Percentiles rank a stretch among this genome's conserved stretches.
Evolutionary conservation across 805 yeast genomes (phyloP).

Genomic region (Monosporozyma unispora): DNA sequence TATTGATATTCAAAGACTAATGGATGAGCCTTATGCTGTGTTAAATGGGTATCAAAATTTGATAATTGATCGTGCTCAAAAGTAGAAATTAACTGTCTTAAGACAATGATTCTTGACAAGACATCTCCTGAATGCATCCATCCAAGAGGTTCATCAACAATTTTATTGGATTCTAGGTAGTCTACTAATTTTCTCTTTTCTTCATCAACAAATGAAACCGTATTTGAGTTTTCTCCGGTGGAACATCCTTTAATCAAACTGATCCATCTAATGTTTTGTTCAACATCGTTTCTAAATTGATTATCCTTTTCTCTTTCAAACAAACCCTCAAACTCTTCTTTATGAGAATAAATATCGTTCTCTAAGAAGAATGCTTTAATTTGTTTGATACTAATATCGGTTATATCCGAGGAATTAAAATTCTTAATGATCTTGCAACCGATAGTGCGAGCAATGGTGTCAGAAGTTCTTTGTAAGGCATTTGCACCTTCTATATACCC

Average conservation of each 20-base stretch:
- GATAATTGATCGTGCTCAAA: not conserved
- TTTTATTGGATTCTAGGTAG: constrained; percentile 2
- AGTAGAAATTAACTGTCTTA: constrained; percentile 1
- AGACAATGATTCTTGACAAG: constrained; percentile 15
- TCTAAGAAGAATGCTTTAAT: constrained; percentile 8
- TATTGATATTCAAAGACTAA: constrained; percentile 3
- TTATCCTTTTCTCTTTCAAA: constrained; percentile 65
- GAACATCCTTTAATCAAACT: constrained; percentile 11
- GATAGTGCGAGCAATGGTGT: not conserved
- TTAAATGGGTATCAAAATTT: not conserved
- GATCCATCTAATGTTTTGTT: constrained; percentile 18
- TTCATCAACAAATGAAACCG: not conserved
- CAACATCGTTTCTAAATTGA: constrained; percentile 47
- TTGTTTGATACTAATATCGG: not conserved
- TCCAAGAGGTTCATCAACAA: constrained; percentile 16
- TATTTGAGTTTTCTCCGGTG: not conserved
- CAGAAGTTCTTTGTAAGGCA: not conserved
- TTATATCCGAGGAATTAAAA: not conserved
- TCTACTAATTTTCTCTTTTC: not conserved
- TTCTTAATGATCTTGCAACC: not conserved
- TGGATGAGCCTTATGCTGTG: not conserved
- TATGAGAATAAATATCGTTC: constrained; percentile 12
- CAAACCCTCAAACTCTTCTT: constrained; percentile 31
- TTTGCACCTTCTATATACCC: constrained; percentile 14
- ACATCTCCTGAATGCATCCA: constrained; percentile 22